Evolutionary conservation across 345 rosid species (phyloP), one percentile per base, ranked within the genome.

Genomic region (Durio zibethinus): DNA sequence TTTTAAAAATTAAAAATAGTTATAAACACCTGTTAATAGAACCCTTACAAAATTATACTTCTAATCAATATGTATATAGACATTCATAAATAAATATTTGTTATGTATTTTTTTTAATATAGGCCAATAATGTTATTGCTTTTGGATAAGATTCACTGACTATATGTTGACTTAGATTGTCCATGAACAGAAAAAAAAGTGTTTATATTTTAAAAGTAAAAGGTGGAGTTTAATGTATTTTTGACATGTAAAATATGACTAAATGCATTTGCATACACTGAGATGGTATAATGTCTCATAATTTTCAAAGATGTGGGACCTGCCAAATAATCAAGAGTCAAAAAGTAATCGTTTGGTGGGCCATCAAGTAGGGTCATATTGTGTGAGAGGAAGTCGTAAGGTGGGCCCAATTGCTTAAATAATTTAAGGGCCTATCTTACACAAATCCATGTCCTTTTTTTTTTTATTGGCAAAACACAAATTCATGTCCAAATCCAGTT

Each of bases 251-350:
- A 18, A 16, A 5, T 18, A 61, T 75, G 59, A 75, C 57, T 16
- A 70, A 29, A 29, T 21, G 4, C 35, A 12, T 36, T 15, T 47
- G 36, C 21, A 47, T 29, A 25, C 33, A 3, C 31, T 23, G 20
- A 43, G 31, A 20, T 21, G 31, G 73, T 45, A 47, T 43, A 5
- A 47, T 42, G 12, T 21, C 6, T 66, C n/a, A 23, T 14, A 27
- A 14, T 56, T 60, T 77, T 74, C 72, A 81, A 74, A 67, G 10
- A n/a, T 10, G 43, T 48, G 57, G 80, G 84, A 31, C 81, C 78
- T 27, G 0, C 4, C 27, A n/a, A 38, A 27, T 43, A 6, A 77
- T 36, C 42, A 57, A 47, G 12, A 73, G 80, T 65, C 80, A 70
- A 71, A 80, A 81, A 67, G 76, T 73, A 0, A 45, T 12, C 12